These are phyloP conservation scores for Helicostylum pulchrum DNA, from an alignment of 192 early-diverging fungal genomes.

Conservation along the genomic window DNA sequence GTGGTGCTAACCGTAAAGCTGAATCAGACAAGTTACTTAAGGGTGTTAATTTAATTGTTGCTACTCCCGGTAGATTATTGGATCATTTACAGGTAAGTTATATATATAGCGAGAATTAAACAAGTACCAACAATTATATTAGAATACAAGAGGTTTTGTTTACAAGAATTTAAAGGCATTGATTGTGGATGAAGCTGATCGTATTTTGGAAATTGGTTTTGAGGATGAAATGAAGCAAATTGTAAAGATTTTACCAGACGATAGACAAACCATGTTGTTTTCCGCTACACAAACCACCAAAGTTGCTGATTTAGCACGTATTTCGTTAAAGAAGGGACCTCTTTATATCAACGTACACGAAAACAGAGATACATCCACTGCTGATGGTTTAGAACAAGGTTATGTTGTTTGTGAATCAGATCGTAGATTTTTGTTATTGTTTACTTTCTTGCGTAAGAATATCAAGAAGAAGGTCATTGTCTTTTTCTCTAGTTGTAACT, in stretches of 20 bases:
- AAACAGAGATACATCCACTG: conserved; percentile 92
- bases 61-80: conserved; percentile 94
- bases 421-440: conserved; percentile 92
- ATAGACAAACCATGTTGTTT: conserved; percentile 97
- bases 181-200: conserved; percentile 97
- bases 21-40: conserved; percentile 94
- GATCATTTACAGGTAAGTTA: conserved; percentile 87
- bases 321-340: conserved; percentile 95
- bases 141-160: conserved; percentile 93
- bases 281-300: conserved; percentile 99
- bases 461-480: conserved; percentile 98
- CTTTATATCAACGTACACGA: conserved; percentile 99
- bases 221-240: conserved; percentile 99
- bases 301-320: conserved; percentile 95
- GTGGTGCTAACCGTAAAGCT: conserved; percentile 94
- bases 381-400: conserved; percentile 94
- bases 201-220: conserved; percentile 97
- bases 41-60: conserved; percentile 95
- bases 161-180: conserved; percentile 93
- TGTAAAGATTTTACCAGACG: conserved; percentile 87
- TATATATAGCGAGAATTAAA: neutral
- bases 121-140: conserved; percentile 4
- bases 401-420: conserved; percentile 95
- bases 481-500: conserved; percentile 96
- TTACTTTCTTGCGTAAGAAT: conserved; percentile 98